Evolutionary conservation across 257 asterid species (phyloP).

Genomic region (Solanum microdontum): DNA sequence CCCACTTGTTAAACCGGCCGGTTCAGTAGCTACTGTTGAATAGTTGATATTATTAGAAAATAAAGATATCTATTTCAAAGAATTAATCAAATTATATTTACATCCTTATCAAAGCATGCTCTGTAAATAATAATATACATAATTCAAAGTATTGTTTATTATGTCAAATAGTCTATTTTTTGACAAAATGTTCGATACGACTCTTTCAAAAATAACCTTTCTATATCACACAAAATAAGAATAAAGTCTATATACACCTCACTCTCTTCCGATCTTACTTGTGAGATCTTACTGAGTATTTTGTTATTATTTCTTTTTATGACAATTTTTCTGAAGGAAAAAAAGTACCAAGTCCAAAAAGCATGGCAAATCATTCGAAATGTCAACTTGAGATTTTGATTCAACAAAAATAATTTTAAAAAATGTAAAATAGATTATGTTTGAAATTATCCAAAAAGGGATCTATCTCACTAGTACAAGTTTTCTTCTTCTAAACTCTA

Average conservation of each 20-base stretch:
- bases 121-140: not conserved
- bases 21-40: conserved; percentile 28
- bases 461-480: not conserved
- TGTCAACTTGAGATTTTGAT: not conserved
- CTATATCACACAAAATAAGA: not conserved
- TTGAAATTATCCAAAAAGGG: not conserved
- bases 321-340: not conserved
- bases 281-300: not conserved
- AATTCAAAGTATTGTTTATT: not conserved
- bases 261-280: not conserved
- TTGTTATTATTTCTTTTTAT: not conserved
- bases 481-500: not conserved
- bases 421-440: not conserved
- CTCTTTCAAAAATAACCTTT: not conserved
- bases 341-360: not conserved
- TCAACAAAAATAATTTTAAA: not conserved
- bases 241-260: not conserved
- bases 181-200: not conserved
- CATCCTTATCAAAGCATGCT: not conserved
- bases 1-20: conserved; percentile 12
- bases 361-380: not conserved
- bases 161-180: not conserved
- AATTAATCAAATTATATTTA: not conserved
- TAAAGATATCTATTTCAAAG: not conserved
- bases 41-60: not conserved